Evolutionary conservation across 139 green algal genomes (phyloP).

Genomic region (Volvox reticuliferus): DNA sequence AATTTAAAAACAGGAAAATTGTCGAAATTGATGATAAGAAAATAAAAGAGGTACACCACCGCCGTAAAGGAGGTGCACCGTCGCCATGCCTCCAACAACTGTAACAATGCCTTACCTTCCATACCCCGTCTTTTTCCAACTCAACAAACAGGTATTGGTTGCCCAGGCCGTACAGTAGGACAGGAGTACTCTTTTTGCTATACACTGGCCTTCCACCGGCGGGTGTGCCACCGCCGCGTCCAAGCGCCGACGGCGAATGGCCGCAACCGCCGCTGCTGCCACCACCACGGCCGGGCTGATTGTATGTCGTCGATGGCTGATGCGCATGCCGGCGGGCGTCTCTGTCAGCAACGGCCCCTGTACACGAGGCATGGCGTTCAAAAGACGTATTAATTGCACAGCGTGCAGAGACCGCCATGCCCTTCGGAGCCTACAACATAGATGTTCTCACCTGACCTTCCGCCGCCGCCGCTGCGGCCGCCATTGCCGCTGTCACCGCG

Average conservation of each 20-base stretch:
- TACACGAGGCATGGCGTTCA: background rate
- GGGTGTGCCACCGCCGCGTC: background rate
- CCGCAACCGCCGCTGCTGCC: background rate
- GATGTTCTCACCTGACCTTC: background rate
- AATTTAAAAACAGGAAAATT: no score
- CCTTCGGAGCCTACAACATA: no score
- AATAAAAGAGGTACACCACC: background rate
- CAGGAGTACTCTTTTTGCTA: background rate
- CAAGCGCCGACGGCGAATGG: background rate
- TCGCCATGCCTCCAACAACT: no score
- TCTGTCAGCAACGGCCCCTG: background rate
- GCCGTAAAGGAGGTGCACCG: no score
- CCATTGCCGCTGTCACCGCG: background rate
- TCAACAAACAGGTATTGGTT: slow-evolving; percentile 47
- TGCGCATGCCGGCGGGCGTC: background rate
- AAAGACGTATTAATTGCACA: background rate
- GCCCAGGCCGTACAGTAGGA: slow-evolving; percentile 20
- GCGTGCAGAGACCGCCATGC: background rate
- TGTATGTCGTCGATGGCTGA: background rate
- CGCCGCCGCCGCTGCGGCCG: background rate
- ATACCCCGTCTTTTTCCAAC: slow-evolving; percentile 49
- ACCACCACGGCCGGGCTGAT: background rate
- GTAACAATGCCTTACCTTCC: slow-evolving; percentile 34
- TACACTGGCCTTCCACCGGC: no score
- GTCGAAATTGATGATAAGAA: background rate